A percentile compares a stretch with the other conserved stretches of the same genome.
Conservation (phyloP, 345 rosid species). For the Raphanus raphanistrum region DNA sequence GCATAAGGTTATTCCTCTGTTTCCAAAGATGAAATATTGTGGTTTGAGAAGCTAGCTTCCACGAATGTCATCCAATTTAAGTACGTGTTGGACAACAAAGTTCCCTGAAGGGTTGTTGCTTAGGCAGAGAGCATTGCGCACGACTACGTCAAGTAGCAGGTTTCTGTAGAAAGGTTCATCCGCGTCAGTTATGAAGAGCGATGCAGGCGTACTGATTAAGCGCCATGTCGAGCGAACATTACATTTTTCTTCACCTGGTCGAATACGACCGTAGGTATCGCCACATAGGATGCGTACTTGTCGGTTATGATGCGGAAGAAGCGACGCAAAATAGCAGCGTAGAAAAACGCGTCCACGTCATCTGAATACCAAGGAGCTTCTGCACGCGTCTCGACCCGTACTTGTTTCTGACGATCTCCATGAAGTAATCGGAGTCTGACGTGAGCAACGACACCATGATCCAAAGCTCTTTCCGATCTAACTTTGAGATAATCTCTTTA, state of each 20-base stretch:
- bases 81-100: neutral
- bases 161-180: neutral
- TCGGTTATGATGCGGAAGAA: neutral
- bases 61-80: neutral
- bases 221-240: neutral
- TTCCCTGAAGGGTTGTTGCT: constrained; percentile 6
- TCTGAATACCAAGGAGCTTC: neutral
- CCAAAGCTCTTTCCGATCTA: neutral
- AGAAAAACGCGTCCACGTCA: neutral
- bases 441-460: neutral
- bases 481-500: neutral
- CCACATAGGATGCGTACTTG: neutral
- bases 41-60: too few species aligned
- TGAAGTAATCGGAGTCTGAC: neutral
- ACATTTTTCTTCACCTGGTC: neutral
- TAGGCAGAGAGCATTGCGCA: neutral
- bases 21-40: too few species aligned
- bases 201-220: neutral
- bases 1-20: too few species aligned
- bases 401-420: neutral
- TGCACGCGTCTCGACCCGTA: neutral
- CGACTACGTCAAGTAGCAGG: neutral
- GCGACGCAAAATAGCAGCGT: neutral
- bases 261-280: neutral
- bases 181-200: neutral